Evolutionary conservation across 176 grass and related monocot species (phyloP).

Genomic region (Puccinellia tenuiflora): DNA sequence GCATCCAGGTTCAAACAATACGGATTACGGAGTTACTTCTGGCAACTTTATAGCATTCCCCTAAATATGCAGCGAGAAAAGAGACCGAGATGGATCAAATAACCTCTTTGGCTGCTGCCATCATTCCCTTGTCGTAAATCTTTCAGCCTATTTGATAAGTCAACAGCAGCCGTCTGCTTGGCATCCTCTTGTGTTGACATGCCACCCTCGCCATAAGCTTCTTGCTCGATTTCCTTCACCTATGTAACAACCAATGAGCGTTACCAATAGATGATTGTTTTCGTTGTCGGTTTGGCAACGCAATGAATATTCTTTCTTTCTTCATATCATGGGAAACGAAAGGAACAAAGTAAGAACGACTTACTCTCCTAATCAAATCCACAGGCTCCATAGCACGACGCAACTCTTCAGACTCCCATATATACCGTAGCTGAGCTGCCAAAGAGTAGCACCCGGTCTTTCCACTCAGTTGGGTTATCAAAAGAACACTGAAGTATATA

Average conservation of each 20-base stretch:
- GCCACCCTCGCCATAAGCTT: slow-evolving; percentile 57
- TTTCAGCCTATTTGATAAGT: slow-evolving; percentile 73
- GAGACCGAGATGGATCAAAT: not conserved
- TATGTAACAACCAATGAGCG: slow-evolving; percentile 17
- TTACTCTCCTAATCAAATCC: slow-evolving; percentile 88
- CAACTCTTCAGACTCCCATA: slow-evolving; percentile 85
- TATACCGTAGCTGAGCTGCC: slow-evolving; percentile 66
- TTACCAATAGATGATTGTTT: not conserved
- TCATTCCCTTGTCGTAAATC: slow-evolving; percentile 74
- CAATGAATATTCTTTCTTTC: not conserved
- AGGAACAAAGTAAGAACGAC: not conserved
- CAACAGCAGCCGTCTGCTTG: slow-evolving; percentile 85
- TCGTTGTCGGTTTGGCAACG: not conserved
- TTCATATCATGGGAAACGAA: not conserved
- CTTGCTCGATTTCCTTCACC: slow-evolving; percentile 91
- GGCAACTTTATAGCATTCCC: not conserved
- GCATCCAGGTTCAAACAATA: not conserved
- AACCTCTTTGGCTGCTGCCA: slow-evolving; percentile 92
- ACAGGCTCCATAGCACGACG: slow-evolving; percentile 73
- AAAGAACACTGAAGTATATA: not conserved
- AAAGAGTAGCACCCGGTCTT: not conserved
- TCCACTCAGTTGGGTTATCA: not conserved
- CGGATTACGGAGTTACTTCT: not conserved
- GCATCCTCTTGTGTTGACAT: slow-evolving; percentile 43
- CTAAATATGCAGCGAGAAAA: not conserved